Percentiles rank a stretch among this genome's conserved stretches.
phyloP scores from a whole-genome alignment of 352 stramenopile species.

The Pythium sp. region DNA sequence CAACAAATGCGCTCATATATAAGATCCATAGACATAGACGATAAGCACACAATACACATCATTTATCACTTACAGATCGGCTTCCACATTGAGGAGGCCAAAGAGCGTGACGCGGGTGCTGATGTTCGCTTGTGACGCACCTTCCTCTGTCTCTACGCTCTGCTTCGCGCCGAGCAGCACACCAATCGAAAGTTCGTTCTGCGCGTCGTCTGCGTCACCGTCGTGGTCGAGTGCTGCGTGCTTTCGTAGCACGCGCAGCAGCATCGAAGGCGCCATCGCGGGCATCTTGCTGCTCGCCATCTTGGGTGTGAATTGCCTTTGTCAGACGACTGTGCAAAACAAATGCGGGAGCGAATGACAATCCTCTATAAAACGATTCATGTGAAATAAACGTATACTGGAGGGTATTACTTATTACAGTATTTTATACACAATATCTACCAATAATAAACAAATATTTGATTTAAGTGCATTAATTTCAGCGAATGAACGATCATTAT shows the following conservation, averaged over 20 bases:
- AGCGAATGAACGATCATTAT: background rate
- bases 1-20: background rate
- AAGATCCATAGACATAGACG: no score
- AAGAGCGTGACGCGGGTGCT: conserved; percentile 6
- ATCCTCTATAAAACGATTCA: background rate
- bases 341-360: background rate
- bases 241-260: conserved; percentile 10
- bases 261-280: conserved; percentile 7
- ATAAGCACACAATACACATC: no score
- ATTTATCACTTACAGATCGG: conserved; percentile 14
- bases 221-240: conserved; percentile 9
- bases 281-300: background rate
- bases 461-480: background rate
- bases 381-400: background rate
- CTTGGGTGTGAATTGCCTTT: background rate
- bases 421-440: background rate
- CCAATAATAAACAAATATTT: background rate
- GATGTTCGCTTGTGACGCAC: background rate
- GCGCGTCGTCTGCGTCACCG: background rate
- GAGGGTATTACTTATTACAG: background rate
- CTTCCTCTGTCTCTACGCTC: background rate
- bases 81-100: conserved; percentile 4
- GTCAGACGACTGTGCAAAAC: background rate
- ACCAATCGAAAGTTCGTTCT: conserved; percentile 1
- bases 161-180: conserved; percentile 8